These are phyloP conservation scores for Psilocybe tampanensis DNA, from an alignment of 768 basidiomycete species.

Conservation along the genomic window DNA sequence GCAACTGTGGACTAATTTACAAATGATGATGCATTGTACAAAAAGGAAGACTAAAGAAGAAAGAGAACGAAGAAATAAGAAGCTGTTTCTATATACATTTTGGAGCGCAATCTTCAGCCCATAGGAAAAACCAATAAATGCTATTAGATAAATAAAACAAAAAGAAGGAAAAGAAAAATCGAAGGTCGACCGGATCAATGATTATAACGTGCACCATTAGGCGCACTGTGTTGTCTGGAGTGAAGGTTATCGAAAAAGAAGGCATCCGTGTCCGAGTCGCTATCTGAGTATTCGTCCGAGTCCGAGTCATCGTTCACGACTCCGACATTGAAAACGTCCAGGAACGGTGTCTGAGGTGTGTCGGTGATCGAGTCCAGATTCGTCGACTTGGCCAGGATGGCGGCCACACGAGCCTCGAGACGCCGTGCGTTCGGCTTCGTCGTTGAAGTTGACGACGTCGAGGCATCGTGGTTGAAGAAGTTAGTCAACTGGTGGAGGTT, in stretches of 20 bases:
- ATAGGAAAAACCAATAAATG: constrained; percentile 11
- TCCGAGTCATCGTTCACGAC: constrained; percentile 45
- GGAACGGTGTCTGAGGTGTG: constrained; percentile 77
- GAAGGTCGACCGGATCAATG: constrained; percentile 12
- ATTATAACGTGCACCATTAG: constrained; percentile 46
- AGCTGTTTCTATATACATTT: neutral
- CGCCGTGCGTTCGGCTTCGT: constrained; percentile 42
- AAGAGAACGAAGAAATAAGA: neutral
- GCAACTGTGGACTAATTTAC: neutral
- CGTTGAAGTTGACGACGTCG: constrained; percentile 1
- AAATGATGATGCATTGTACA: constrained; percentile 9
- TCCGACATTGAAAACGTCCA: constrained; percentile 72
- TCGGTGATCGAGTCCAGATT: constrained; percentile 52
- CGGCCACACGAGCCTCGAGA: constrained; percentile 78
- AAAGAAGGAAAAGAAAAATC: constrained; percentile 12
- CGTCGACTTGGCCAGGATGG: constrained; percentile 82
- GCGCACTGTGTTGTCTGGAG: constrained; percentile 37
- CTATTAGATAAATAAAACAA: constrained; percentile 4
- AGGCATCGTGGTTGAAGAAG: constrained; percentile 62
- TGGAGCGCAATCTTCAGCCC: constrained; percentile 6
- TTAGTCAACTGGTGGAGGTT: constrained; percentile 76
- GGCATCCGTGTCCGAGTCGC: constrained; percentile 56
- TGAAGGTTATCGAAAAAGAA: constrained; percentile 64
- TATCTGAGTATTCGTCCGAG: constrained; percentile 51
- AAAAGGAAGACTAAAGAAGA: constrained; percentile 3